phyloP scores from a whole-genome alignment of 2,329 filamentous ascomycete genomes.

The Talaromyces atroroseus region DNA sequence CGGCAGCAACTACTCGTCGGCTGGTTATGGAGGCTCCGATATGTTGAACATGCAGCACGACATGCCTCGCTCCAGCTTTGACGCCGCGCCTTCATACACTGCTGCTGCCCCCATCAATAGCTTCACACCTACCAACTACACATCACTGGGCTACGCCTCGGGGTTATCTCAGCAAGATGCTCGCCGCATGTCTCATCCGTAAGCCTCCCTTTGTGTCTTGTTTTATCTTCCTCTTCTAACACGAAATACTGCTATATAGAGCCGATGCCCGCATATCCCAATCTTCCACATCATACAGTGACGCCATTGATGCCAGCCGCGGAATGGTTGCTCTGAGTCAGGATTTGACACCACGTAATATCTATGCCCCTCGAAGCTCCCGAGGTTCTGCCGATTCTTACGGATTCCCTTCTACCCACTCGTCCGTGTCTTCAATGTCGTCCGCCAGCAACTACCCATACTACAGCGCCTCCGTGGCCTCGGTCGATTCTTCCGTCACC shows the following conservation, averaged over 20 bases:
- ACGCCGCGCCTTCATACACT: slow-evolving; percentile 56
- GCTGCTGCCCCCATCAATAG: slow-evolving; percentile 65
- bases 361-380: slow-evolving; percentile 66
- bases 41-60: slow-evolving; percentile 70
- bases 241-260: neutral
- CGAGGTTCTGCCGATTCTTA: slow-evolving; percentile 80
- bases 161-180: slow-evolving; percentile 44
- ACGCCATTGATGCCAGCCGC: slow-evolving; percentile 86
- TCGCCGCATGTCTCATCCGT: slow-evolving; percentile 79
- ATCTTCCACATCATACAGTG: slow-evolving; percentile 65
- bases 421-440: slow-evolving; percentile 91
- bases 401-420: slow-evolving; percentile 81
- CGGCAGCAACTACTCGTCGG: slow-evolving; percentile 58
- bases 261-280: slow-evolving; percentile 33
- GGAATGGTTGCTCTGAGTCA: slow-evolving; percentile 96
- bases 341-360: slow-evolving; percentile 79
- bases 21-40: slow-evolving; percentile 58
- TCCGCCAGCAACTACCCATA: slow-evolving; percentile 76
- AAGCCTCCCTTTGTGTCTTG: slow-evolving; percentile 43
- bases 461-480: slow-evolving; percentile 70
- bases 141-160: slow-evolving; percentile 68
- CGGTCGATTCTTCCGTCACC: slow-evolving; percentile 70
- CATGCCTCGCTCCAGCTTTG: slow-evolving; percentile 68
- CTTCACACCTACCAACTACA: slow-evolving; percentile 67
- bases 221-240: neutral